phyloP scores from a whole-genome alignment of 139 green algal species.

The Dunaliella sp. region DNA sequence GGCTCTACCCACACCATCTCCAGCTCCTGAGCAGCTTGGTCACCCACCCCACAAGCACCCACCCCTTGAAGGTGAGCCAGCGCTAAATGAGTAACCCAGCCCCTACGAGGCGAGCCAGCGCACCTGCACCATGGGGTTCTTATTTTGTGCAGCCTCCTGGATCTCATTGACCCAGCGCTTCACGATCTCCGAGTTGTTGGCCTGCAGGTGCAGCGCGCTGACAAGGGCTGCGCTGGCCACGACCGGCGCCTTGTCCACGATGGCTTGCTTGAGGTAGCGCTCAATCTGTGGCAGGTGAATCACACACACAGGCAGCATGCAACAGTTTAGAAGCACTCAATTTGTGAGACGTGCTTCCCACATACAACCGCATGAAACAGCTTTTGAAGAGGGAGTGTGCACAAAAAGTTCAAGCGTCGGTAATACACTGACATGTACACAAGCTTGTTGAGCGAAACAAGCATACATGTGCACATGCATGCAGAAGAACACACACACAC shows the following conservation, averaged over 20 bases:
- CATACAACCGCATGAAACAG: no score
- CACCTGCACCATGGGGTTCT: constrained; percentile 93
- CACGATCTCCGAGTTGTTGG: constrained; percentile 86
- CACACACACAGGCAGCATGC: no score
- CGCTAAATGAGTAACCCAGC: no score
- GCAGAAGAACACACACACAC: not conserved
- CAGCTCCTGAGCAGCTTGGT: no score
- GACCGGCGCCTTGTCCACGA: constrained; percentile 91
- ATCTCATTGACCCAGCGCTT: constrained; percentile 97
- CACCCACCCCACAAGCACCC: no score
- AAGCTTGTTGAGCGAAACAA: not conserved
- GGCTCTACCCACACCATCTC: no score
- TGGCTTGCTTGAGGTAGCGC: constrained; percentile 95
- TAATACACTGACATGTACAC: constrained; percentile 4
- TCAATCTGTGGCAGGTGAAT: constrained; percentile 62
- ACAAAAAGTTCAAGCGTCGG: no score
- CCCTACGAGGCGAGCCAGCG: no score
- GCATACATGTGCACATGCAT: not conserved
- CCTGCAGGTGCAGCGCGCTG: constrained; percentile 81
- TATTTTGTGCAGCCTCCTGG: constrained; percentile 86
- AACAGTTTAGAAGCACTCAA: no score
- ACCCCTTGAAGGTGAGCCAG: no score
- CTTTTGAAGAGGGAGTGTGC: no score
- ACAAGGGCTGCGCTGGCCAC: constrained; percentile 82
- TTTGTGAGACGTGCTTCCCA: no score